Evolutionary conservation across 1,284 basidiomycete genomes (phyloP).

Genomic region (Ustilago trichophora): DNA sequence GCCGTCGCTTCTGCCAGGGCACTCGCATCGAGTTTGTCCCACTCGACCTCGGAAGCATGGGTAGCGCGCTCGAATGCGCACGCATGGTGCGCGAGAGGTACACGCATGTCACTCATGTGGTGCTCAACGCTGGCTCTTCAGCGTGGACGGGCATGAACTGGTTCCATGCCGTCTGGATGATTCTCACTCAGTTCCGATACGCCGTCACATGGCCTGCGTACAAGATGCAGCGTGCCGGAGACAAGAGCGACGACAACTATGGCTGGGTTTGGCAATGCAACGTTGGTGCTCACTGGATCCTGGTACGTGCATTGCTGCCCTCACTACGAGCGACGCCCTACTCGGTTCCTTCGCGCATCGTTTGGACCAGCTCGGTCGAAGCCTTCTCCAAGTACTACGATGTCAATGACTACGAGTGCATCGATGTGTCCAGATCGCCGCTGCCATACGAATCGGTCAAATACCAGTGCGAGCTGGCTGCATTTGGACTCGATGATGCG

Average conservation of each 20-base stretch:
- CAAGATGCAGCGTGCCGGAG: conserved; percentile 62
- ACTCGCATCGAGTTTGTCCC: conserved; percentile 63
- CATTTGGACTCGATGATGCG: conserved; percentile 60
- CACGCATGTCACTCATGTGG: conserved; percentile 63
- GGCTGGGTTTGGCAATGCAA: conserved; percentile 67
- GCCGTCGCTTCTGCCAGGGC: conserved; percentile 57
- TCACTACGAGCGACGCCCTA: conserved; percentile 58
- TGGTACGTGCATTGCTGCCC: conserved; percentile 58
- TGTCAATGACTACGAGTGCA: conserved; percentile 61
- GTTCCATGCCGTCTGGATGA: conserved; percentile 56
- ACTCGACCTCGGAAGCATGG: conserved; percentile 64
- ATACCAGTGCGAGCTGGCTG: conserved; percentile 66
- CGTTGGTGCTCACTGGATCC: conserved; percentile 63
- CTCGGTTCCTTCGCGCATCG: conserved; percentile 55
- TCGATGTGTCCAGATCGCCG: conserved; percentile 43
- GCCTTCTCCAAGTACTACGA: conserved; percentile 59
- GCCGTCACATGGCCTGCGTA: conserved; percentile 65
- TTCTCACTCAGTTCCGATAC: conserved; percentile 58
- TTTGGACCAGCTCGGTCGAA: conserved; percentile 67
- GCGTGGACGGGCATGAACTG: conserved; percentile 64
- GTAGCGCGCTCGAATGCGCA: conserved; percentile 59
- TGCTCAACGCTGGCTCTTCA: conserved; percentile 65
- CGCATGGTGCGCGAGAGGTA: conserved; percentile 53
- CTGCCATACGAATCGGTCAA: conserved; percentile 66
- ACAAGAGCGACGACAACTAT: conserved; percentile 60